These are phyloP conservation scores for Cadophora sp. DNA, from an alignment of 2,329 filamentous ascomycete species.

Conservation along the genomic window DNA sequence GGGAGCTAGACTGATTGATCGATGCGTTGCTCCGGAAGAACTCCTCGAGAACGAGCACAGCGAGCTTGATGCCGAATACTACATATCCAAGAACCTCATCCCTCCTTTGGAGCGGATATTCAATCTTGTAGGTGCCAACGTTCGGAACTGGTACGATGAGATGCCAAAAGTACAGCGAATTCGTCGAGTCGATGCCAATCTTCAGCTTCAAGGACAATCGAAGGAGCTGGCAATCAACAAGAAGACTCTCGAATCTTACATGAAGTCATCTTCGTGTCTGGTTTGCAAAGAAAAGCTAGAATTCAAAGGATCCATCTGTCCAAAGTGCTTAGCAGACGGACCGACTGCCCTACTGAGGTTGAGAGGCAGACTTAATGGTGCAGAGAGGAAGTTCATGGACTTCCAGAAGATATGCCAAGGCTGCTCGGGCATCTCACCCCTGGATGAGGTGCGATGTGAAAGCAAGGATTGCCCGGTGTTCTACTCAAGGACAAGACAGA, in stretches of 20 bases:
- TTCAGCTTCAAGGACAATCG: constrained; percentile 42
- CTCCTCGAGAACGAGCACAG: constrained; percentile 78
- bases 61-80: constrained; percentile 92
- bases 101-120: constrained; percentile 96
- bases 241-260: constrained; percentile 92
- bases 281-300: constrained; percentile 66
- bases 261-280: constrained; percentile 80
- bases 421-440: constrained; percentile 75
- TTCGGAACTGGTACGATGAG: constrained; percentile 91
- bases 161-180: constrained; percentile 91
- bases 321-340: constrained; percentile 59
- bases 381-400: constrained; percentile 69
- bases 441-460: constrained; percentile 85
- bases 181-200: constrained; percentile 52
- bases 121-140: constrained; percentile 92
- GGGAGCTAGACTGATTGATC: constrained; percentile 83
- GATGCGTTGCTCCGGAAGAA: constrained; percentile 87
- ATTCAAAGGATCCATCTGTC: constrained; percentile 61
- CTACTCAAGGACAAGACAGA: constrained; percentile 75
- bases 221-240: constrained; percentile 50
- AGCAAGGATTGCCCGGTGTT: constrained; percentile 94
- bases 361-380: constrained; percentile 63
- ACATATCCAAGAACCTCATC: constrained; percentile 94
- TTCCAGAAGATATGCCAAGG: constrained; percentile 77
- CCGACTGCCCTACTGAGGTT: constrained; percentile 69